phyloP scores from a whole-genome alignment of 805 yeast genomes.

The Diddensiella transvaalensis region DNA sequence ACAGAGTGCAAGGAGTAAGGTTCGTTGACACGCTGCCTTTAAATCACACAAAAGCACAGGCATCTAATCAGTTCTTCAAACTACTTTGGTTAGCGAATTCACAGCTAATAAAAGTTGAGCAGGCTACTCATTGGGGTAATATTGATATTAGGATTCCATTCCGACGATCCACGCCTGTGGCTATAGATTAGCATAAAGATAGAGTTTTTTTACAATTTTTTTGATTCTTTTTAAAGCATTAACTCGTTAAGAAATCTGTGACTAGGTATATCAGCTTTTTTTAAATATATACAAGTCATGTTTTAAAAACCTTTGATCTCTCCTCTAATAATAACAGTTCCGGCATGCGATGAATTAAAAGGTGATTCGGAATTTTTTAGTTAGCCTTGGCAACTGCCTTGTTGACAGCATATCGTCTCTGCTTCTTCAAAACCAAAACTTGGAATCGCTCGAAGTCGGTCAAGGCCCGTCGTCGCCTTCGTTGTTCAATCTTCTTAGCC shows the following conservation, averaged over 20 bases:
- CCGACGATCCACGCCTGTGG: no score
- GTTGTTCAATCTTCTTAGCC: constrained; percentile 98
- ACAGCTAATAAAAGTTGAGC: constrained; percentile 6
- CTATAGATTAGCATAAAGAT: no score
- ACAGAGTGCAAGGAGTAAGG: not conserved
- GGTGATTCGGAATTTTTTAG: not conserved
- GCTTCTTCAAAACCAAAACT: constrained; percentile 95
- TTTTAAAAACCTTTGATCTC: not conserved
- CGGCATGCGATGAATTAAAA: not conserved
- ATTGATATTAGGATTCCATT: not conserved
- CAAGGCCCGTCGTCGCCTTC: constrained; percentile 88
- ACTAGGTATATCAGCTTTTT: not conserved
- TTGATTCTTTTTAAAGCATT: not conserved
- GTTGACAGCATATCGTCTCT: constrained; percentile 91
- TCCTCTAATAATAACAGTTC: constrained; percentile 2
- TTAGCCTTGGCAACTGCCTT: constrained; percentile 89
- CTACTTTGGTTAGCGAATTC: constrained; percentile 10
- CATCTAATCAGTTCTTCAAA: constrained; percentile 3
- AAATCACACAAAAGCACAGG: not conserved
- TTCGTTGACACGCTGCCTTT: not conserved
- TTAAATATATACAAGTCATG: constrained; percentile 1
- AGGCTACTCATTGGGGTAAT: not conserved
- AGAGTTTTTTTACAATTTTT: not conserved
- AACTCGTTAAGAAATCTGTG: constrained; percentile 3
- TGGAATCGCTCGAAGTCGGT: constrained; percentile 99